A percentile compares a stretch with the other conserved stretches of the same genome.
These are phyloP conservation scores for Phylloporus sp. DNA, from an alignment of 1,284 basidiomycete genomes.

Conservation along the genomic window DNA sequence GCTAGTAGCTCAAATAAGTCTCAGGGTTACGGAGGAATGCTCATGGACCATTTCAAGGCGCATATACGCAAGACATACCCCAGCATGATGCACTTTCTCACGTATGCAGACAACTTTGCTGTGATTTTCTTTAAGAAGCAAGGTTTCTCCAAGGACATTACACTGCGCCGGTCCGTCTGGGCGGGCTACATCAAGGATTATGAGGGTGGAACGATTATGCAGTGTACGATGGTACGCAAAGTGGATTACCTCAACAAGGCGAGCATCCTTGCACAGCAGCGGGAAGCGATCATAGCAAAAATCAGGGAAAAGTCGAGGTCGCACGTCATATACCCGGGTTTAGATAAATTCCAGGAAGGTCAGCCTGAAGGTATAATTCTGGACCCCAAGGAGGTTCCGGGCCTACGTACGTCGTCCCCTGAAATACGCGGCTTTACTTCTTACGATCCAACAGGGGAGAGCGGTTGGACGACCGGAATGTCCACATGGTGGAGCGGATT, in stretches of 20 bases:
- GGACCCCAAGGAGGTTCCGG: constrained; percentile 82
- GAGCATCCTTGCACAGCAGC: constrained; percentile 81
- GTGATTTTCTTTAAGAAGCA: constrained; percentile 99
- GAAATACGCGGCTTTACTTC: constrained; percentile 7
- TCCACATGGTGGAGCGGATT: constrained; percentile 63
- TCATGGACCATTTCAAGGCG: constrained; percentile 99
- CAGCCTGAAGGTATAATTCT: constrained; percentile 50
- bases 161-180: constrained; percentile 84
- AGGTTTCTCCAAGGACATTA: constrained; percentile 98
- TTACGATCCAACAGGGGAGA: constrained; percentile 63
- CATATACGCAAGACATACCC: constrained; percentile 85
- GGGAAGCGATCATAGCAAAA: constrained; percentile 88
- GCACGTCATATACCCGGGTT: constrained; percentile 85
- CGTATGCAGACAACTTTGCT: constrained; percentile 99
- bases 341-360: constrained; percentile 77
- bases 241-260: constrained; percentile 90
- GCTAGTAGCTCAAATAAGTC: constrained; percentile 1
- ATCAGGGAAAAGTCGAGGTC: constrained; percentile 89
- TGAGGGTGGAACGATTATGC: constrained; percentile 99
- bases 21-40: constrained; percentile 96
- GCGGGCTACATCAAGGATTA: too few relatives aligned
- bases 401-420: constrained; percentile 63
- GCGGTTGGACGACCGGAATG: constrained; percentile 93
- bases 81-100: constrained; percentile 92
- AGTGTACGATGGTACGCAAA: constrained; percentile 92